Evolutionary conservation across 1,284 basidiomycete species (phyloP).

Genomic region (Amylostereum areolatum): DNA sequence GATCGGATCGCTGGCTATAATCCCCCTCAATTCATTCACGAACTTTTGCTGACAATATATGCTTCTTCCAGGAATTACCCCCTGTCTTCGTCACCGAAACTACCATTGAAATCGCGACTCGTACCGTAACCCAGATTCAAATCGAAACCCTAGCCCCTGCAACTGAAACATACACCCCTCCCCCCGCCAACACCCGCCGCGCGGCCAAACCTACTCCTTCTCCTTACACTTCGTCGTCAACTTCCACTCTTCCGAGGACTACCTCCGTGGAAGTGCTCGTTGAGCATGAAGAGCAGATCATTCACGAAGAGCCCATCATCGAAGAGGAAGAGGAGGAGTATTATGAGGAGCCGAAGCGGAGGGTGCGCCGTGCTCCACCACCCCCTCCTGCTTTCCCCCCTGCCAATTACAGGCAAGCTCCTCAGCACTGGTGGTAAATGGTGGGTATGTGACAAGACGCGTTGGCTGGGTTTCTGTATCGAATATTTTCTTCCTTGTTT

Average conservation of each 20-base stretch:
- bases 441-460: slow-evolving; percentile 4
- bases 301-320: slow-evolving; percentile 13
- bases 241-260: slow-evolving; percentile 56
- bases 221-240: slow-evolving; percentile 45
- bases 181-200: slow-evolving; percentile 71
- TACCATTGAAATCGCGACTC: slow-evolving; percentile 41
- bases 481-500: slow-evolving; percentile 6
- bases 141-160: slow-evolving; percentile 42
- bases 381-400: slow-evolving; percentile 12
- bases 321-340: slow-evolving; percentile 9
- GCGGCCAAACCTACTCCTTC: slow-evolving; percentile 69
- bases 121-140: slow-evolving; percentile 58
- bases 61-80: slow-evolving; percentile 45
- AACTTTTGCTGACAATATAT: slow-evolving; percentile 14
- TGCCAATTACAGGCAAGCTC: slow-evolving; percentile 13
- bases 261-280: slow-evolving; percentile 62
- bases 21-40: slow-evolving; percentile 23
- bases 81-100: slow-evolving; percentile 50
- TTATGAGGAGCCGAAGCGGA: slow-evolving; percentile 9
- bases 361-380: slow-evolving; percentile 8
- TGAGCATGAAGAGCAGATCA: slow-evolving; percentile 27
- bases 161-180: slow-evolving; percentile 50
- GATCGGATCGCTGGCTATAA: slow-evolving; percentile 37
- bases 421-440: slow-evolving; percentile 13
- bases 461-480: slow-evolving; percentile 9